A percentile compares a stretch with the other conserved stretches of the same genome.
Conservation (phyloP, 2,329 filamentous ascomycete species). For the Aspergillus luchuensis region DNA sequence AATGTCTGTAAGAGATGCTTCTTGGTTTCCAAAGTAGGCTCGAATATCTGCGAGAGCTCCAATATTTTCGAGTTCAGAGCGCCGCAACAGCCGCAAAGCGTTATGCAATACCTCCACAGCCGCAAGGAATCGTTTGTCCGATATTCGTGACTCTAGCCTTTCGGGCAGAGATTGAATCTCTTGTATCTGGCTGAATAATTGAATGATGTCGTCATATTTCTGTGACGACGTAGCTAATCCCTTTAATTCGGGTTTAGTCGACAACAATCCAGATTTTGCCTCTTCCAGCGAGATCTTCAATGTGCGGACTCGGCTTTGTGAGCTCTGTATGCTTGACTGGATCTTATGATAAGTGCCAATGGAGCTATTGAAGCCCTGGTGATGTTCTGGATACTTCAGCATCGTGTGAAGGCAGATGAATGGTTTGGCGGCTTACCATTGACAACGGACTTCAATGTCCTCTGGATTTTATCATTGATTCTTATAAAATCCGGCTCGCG, state of each 20-base stretch:
- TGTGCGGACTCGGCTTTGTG: constrained; percentile 78
- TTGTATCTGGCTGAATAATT: constrained; percentile 80
- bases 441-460: constrained; percentile 88
- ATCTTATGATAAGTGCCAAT: constrained; percentile 99
- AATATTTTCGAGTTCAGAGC: constrained; percentile 87
- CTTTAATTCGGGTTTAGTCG: constrained; percentile 86
- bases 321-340: constrained; percentile 85
- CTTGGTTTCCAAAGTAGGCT: constrained; percentile 88
- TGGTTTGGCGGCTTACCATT: constrained; percentile 57
- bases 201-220: constrained; percentile 85
- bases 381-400: constrained; percentile 66
- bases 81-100: constrained; percentile 78
- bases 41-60: constrained; percentile 84
- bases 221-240: constrained; percentile 85
- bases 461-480: constrained; percentile 85
- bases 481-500: constrained; percentile 83
- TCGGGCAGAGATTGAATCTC: constrained; percentile 87
- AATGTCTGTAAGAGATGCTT: constrained; percentile 88
- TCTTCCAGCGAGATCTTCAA: constrained; percentile 81
- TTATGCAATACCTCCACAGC: constrained; percentile 91
- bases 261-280: constrained; percentile 78
- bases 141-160: constrained; percentile 89
- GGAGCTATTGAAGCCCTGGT: constrained; percentile 98
- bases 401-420: not conserved
- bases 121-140: constrained; percentile 90